These are phyloP conservation scores for Vararia minispora DNA, from an alignment of 768 basidiomycete genomes.

Conservation along the genomic window DNA sequence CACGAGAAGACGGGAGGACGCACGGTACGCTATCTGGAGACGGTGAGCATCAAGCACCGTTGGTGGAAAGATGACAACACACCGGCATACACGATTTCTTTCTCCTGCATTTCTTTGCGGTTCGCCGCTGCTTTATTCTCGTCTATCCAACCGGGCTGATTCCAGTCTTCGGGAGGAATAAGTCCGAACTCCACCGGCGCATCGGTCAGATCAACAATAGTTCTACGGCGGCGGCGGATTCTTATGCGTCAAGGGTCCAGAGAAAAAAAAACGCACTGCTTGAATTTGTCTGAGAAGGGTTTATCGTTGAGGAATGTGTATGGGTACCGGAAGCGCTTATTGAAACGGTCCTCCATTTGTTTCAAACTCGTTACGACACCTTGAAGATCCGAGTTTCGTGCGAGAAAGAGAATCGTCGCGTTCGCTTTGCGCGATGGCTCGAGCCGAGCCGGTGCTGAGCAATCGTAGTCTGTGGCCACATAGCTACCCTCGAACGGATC, in stretches of 20 bases:
- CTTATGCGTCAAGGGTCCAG: not conserved
- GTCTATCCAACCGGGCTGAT: constrained; percentile 42
- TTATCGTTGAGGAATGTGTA: constrained; percentile 87
- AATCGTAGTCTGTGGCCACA: no score
- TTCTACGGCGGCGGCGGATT: no score
- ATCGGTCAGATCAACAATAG: constrained; percentile 20
- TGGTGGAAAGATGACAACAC: no score
- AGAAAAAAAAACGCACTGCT: constrained; percentile 29
- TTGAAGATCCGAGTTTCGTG: constrained; percentile 52
- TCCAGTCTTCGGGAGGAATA: constrained; percentile 36
- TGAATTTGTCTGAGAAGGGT: constrained; percentile 68
- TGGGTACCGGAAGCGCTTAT: constrained; percentile 66
- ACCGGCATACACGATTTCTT: no score
- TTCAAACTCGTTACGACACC: constrained; percentile 53
- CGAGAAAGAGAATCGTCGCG: constrained; percentile 36
- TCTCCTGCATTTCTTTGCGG: no score
- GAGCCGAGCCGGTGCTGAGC: no score
- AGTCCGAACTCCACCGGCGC: constrained; percentile 27
- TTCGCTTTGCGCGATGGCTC: no score
- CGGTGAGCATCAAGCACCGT: no score
- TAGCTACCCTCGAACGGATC: no score
- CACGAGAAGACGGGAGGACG: no score
- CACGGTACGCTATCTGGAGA: no score
- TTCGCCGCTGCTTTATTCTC: constrained; percentile 32
- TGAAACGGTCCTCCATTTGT: constrained; percentile 83